Conservation (phyloP, 257 asterid species). For the Solanum bukasovii region DNA sequence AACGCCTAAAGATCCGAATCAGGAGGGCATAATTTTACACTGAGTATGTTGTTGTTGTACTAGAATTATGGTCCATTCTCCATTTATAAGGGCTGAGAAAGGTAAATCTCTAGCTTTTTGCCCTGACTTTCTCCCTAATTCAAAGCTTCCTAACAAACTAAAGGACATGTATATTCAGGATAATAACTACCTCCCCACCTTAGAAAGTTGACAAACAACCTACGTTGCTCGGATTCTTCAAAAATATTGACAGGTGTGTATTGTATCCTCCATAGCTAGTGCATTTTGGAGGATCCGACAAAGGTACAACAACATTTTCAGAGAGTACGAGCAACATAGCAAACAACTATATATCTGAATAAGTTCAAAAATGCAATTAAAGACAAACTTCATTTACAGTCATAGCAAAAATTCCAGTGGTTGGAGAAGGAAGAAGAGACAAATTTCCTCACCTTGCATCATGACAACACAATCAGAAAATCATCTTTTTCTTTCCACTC, state of each 20-base stretch:
- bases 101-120: not conserved
- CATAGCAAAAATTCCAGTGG: not conserved
- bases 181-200: not conserved
- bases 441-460: not conserved
- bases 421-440: not conserved
- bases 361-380: not conserved
- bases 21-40: not conserved
- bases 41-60: not conserved
- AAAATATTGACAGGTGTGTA: not conserved
- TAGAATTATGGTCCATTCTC: not conserved
- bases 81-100: not conserved
- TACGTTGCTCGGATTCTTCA: not conserved
- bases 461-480: not conserved
- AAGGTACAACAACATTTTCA: not conserved
- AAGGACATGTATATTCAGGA: not conserved
- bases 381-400: not conserved
- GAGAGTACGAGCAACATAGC: not conserved
- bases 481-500: not conserved
- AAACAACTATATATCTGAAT: not conserved
- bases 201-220: not conserved
- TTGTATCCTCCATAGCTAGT: not conserved
- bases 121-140: not conserved
- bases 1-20: not conserved
- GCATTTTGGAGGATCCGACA: not conserved
- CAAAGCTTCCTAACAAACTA: not conserved